A percentile compares a stretch with the other conserved stretches of the same genome.
Conservation (phyloP, 2,329 filamentous ascomycete genomes). For the Hyphodiscus sp. region DNA sequence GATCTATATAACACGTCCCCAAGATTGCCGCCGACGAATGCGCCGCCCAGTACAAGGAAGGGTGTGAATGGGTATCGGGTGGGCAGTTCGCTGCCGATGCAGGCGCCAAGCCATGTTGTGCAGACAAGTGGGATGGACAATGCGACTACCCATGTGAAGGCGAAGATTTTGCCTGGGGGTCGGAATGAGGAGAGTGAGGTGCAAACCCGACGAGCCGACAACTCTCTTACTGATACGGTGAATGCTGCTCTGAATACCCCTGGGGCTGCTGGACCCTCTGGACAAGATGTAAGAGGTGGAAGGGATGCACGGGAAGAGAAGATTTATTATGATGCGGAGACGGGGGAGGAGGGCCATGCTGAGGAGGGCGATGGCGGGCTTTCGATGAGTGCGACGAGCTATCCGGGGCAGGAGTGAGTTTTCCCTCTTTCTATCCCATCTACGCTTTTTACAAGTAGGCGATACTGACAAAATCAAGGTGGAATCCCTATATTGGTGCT, state of each 20-base stretch:
- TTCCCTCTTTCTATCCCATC: too few species aligned
- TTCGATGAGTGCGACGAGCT: conserved; percentile 60
- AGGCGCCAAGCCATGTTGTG: background rate
- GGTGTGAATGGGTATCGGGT: background rate
- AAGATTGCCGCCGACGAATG: conserved; percentile 11
- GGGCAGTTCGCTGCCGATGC: background rate
- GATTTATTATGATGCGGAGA: conserved; percentile 37
- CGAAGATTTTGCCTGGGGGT: too few species aligned
- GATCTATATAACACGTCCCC: conserved; percentile 34
- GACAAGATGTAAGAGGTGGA: background rate
- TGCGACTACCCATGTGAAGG: too few species aligned
- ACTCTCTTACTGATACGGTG: background rate
- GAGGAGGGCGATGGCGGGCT: conserved; percentile 25
- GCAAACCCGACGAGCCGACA: background rate
- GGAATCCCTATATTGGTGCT: conserved; percentile 25
- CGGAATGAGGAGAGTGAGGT: background rate
- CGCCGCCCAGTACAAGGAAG: background rate
- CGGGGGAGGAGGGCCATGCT: conserved; percentile 19
- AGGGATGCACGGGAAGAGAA: conserved; percentile 44
- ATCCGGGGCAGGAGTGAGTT: conserved; percentile 61
- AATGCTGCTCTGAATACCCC: conserved; percentile 3
- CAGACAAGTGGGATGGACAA: too few species aligned
- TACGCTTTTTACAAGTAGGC: too few species aligned
- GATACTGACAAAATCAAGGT: too few species aligned
- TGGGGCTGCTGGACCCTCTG: background rate